phyloP scores from a whole-genome alignment of 106 monocot species.

The Ottelia alismoides region DNA sequence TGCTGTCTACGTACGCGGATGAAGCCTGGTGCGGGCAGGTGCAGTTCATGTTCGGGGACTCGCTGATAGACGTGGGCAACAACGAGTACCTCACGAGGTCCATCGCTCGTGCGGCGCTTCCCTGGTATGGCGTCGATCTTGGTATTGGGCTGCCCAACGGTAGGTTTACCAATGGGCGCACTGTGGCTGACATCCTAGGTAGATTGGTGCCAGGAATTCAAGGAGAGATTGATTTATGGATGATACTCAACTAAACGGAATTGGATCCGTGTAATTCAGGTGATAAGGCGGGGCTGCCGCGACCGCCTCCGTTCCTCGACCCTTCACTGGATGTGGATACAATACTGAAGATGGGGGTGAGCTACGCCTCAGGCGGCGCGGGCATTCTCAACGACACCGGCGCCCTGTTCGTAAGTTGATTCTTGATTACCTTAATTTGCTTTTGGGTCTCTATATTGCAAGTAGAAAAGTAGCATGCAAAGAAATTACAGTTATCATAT shows the following conservation, averaged over 20 bases:
- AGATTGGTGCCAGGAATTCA: too few relatives aligned
- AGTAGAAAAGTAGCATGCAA: too few relatives aligned
- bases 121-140: conserved; percentile 95
- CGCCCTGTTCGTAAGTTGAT: conserved; percentile 45
- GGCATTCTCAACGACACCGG: conserved; percentile 87
- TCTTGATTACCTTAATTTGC: too few relatives aligned
- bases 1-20: too few relatives aligned
- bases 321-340: conserved; percentile 36
- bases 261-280: too few relatives aligned
- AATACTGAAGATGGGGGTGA: conserved; percentile 60
- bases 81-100: conserved; percentile 84
- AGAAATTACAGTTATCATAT: too few relatives aligned
- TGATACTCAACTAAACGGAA: too few relatives aligned
- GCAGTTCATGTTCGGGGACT: conserved; percentile 97
- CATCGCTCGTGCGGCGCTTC: conserved; percentile 63
- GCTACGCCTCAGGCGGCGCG: conserved; percentile 83
- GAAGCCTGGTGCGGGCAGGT: conserved; percentile 35
- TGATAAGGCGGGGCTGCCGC: conserved; percentile 68
- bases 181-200: conserved; percentile 81
- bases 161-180: conserved; percentile 85
- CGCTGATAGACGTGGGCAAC: conserved; percentile 84
- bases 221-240: too few relatives aligned
- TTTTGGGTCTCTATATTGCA: too few relatives aligned
- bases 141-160: conserved; percentile 79
- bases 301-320: conserved; percentile 72